Base-by-base conservation (phyloP, 139 green algal genomes). In the Chlorella sorokiniana region DNA sequence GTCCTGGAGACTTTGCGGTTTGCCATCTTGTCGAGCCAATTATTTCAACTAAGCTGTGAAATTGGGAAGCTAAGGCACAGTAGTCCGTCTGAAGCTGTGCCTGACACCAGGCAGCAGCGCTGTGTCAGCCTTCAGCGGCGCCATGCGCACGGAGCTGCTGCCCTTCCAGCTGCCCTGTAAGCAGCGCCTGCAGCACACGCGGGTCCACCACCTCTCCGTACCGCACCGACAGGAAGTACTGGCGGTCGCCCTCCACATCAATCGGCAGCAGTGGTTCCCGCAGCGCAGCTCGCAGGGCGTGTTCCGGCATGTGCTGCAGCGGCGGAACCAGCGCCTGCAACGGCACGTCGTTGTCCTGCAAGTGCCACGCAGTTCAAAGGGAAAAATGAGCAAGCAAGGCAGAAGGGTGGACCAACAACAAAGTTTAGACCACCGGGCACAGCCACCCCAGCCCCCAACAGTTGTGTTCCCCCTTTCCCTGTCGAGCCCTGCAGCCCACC, bases 141-240 rank as follows among this genome's bases (percentile, higher is more conserved):
- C 33, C 56, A 22, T 70, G 40, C 18, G 29, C 59, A 38, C n/a
- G 52, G 31, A 79, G 73, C 35, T 42, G 35, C 75, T 81, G 75
- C 18, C 59, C 75, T 8, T 51, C 40, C 40, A 81, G 75, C 40
- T 71, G 40, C 4, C 75, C 75, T 16, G 40, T n/a, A 40, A 81
- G 59, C 75, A 81, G 75, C 38, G 42, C 29, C 0, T 35, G 59
- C 41, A 81, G 40, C 59, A 4, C 23, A 2, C n/a, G 11, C 0
- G 59, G 5, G 20, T 81, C 59, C 18, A 29, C 35, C 40, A 81
- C n/a, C 29, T 11, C n/a, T 29, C 75, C 75, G 40, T 81, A 81
- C 40, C 75, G 75, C 59, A 81, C 40, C 23, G 51, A 70, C 29
- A 95, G 81, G 78, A 91, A 91, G 87, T 94, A 95, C 69, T 95